phyloP scores from a whole-genome alignment of 495 filamentous ascomycete species.

The Tuber calosporum region DNA sequence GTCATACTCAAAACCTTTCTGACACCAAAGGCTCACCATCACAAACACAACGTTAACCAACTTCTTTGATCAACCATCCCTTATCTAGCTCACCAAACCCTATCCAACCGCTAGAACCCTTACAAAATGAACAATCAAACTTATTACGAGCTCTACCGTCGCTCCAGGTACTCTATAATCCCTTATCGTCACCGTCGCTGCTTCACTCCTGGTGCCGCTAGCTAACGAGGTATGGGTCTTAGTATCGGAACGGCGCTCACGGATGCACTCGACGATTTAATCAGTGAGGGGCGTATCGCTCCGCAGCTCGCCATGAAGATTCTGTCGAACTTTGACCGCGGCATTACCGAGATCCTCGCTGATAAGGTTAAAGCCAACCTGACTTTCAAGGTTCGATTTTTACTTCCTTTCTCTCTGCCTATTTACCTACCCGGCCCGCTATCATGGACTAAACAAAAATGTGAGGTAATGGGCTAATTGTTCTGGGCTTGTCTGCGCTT shows the following conservation, averaged over 20 bases:
- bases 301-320: constrained; percentile 99
- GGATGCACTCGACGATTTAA: constrained; percentile 92
- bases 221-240: constrained; percentile 28
- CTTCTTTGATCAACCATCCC: neutral
- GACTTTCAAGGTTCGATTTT: constrained; percentile 77
- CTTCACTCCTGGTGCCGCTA: constrained; percentile 36
- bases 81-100: neutral
- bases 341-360: constrained; percentile 76
- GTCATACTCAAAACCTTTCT: neutral
- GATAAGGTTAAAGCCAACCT: constrained; percentile 86
- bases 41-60: neutral
- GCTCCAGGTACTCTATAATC: constrained; percentile 69
- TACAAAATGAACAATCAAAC: constrained; percentile 44
- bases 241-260: constrained; percentile 88
- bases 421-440: neutral
- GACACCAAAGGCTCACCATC: neutral
- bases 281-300: constrained; percentile 85
- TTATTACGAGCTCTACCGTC: constrained; percentile 95
- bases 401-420: neutral
- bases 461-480: constrained; percentile 18
- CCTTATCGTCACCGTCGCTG: constrained; percentile 19
- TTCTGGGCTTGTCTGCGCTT: constrained; percentile 2
- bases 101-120: neutral
- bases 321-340: constrained; percentile 81
- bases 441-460: neutral